Percentiles rank a stretch among this genome's conserved stretches.
phyloP scores from a whole-genome alignment of 2,329 filamentous ascomycete species.

The Fusarium sp. region DNA sequence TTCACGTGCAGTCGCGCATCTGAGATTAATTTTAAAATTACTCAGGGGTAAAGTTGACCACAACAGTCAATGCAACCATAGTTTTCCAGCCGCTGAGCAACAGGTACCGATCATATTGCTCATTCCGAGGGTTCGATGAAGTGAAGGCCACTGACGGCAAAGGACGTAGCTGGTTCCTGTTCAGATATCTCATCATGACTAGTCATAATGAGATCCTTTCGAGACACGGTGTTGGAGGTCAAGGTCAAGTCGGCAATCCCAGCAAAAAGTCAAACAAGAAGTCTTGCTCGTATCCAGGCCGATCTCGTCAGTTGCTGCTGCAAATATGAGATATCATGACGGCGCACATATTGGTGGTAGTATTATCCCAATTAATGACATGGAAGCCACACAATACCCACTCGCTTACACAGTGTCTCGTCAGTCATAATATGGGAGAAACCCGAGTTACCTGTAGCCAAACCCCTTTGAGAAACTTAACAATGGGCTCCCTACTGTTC shows the following conservation, averaged over 20 bases:
- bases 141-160: conserved; percentile 6
- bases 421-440: conserved; percentile 1
- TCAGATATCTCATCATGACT: conserved; percentile 1
- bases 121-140: conserved; percentile 5
- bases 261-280: background rate
- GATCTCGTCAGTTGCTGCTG: background rate
- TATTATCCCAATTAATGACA: conserved; percentile 14
- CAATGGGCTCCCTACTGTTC: background rate
- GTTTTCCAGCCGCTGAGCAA: conserved; percentile 8
- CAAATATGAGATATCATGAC: conserved; percentile 14
- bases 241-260: background rate
- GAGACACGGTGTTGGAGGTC: background rate
- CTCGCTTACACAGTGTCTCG: background rate
- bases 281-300: background rate
- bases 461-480: conserved; percentile 20
- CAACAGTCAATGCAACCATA: conserved; percentile 38
- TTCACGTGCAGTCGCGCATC: conserved; percentile 30
- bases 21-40: conserved; percentile 43
- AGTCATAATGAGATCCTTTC: background rate
- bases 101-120: conserved; percentile 8
- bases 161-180: background rate
- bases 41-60: conserved; percentile 41
- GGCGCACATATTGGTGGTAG: background rate
- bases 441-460: background rate
- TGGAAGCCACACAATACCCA: conserved; percentile 12